Base-by-base conservation (phyloP, 176 grass and related monocot species). In the Ensete ventricosum region DNA sequence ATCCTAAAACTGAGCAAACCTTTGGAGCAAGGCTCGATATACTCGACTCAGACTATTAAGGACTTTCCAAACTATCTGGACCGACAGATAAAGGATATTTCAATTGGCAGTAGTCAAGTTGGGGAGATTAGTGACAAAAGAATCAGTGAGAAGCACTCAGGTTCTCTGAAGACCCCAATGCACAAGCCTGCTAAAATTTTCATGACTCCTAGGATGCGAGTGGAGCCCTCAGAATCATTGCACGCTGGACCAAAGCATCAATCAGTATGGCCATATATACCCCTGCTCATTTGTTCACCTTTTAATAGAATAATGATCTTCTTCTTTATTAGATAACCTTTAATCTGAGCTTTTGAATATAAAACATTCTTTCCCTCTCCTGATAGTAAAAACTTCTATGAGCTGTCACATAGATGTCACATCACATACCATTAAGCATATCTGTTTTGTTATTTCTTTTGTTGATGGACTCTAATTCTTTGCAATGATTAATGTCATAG, bases 91-190 rank as follows among this genome's bases (percentile, higher is more conserved):
- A 84, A 73, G 82, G 82, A 80, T 59, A 73, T 88, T n/a, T 77
- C 80, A 71, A 63, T 75, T 52, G 77, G 77, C 25, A 87, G 60
- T 14, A 88, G 71, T 53, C 78, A 86, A 73, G 70, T 82, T 21
- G 85, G 81, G 19, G 83, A 85, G 71, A 78, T 84, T 79, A 62
- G 74, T 24, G 57, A 86, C 12, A 78, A 90, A 80, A 79, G 68
- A 55, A 59, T 77, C 73, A 71, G 79, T 66, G 84, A 85, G 58
- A 90, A 77, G 73, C 13, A 79, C 64, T 77, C 72, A 23, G 82
- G 73, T 77, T 71, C 48, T 60, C 55, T 29, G 24, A 88, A 75
- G 78, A 85, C 78, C 25, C 93, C 83, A 52, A 77, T 59, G 14
- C 82, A 87, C 23, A 81, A 79, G 55, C 88, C 85, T 19, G 26